Evolutionary conservation across 192 early-diverging fungal genomes (phyloP), one percentile per base, ranked within the genome.

Genomic region (Nowakowskiella sp.): DNA sequence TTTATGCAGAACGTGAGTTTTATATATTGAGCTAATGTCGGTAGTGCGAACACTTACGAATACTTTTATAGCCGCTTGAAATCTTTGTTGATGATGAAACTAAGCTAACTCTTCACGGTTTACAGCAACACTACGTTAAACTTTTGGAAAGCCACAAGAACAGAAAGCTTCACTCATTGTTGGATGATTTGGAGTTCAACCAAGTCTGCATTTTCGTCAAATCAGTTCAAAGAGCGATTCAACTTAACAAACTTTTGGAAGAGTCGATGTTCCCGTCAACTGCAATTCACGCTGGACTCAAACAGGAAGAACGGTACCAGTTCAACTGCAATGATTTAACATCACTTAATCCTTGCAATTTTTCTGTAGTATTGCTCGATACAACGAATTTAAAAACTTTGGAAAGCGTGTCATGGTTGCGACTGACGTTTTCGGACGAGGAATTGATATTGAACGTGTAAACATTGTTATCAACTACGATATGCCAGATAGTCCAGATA

Each of bases 381-480:
- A 93, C 82, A 84, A 89, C 74, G 75, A 78, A 46, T 97, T 97
- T 84, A 97, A 97, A 82, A 83, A 90, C 62, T 94, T 94, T 64
- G 71, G 79, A 50, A 85, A 85, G 67, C 87, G 94, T 57, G 92
- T 97, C 55, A 85, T 97, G 80, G 92, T 97, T 3, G 92, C 94
- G 24, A 97, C 94, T 13, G 94, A 97, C 61, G 82, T 97, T 52
- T 92, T 97, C 73, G 92, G 92, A 8, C 92, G 94, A 74, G 94
- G 94, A 74, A 92, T 97, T 48, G 94, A 97, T 67, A 88, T 97
- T 24, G 92, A 95, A 60, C 89, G 94, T 60, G 94, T 97, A 43
- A 97, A 97, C 71, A 91, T 97, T 66, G 94, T 97, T 49, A 85
- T 97, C 81, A 97, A 97, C 84, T 97, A 97, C 43, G 94, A 97